Evolutionary conservation across 495 filamentous ascomycete species (phyloP), one percentile per base, ranked within the genome.

Genomic region (Aspergillus homomorphus): DNA sequence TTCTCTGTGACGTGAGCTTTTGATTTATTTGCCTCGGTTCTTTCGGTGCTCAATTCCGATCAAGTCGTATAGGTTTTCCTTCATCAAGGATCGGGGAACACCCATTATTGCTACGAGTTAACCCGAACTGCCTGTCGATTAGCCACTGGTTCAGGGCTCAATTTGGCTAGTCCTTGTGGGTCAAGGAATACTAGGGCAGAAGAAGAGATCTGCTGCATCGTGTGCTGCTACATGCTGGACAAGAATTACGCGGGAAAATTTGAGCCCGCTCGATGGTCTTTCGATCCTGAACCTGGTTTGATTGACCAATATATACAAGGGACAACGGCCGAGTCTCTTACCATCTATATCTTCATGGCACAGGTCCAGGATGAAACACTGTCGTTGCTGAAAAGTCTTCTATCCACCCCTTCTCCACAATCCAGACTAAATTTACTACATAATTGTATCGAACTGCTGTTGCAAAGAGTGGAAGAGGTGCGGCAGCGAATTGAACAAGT

Each of bases 161-260:
- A 53, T 16, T 12, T 24, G 1, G 53, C 7, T 14, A 56, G 22
- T 33, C n/a, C 52, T 1, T 4, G 23, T 20, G 51, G 41, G 45
- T 15, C 3, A 23, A 3, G 14, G 23, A 24, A 15, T 9, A 12
- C 20, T 10, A 54, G 45, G 26, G 43, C 41, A 3, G 58, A 62
- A 21, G 66, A 65, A 26, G 63, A 63, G 38, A 57, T 59, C n/a
- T 66, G 60, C 56, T 68, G 66, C 45, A 48, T 68, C 18, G 45
- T 68, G 5, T 66, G 66, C 63, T 68, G 66, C 51, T 68, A 68
- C 24, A 63, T 54, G 38, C 33, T 68, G 41, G 66, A 68, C 42
- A 51, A 59, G 23, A 68, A 66, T 42, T 59, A 68, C 26, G 63
- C 63, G 2, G 63, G 56, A 43, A 68, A 66, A 45, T 48, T 62